Evolutionary conservation across 148 eudicot genomes (phyloP).

Genomic region (Diospyros kaki): DNA sequence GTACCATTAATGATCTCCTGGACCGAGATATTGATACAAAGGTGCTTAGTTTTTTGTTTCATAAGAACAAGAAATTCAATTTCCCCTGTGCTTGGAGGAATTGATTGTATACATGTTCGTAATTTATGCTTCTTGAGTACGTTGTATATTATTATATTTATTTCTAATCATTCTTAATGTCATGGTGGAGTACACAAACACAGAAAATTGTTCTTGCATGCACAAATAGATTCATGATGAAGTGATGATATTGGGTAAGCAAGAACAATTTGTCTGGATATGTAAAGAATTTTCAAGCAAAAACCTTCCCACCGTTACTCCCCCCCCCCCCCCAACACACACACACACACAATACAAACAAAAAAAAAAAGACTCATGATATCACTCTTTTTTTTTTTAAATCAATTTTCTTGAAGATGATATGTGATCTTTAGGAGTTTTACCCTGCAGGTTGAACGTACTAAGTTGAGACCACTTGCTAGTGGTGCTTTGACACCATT

Average conservation of each 20-base stretch:
- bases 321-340: too few species aligned
- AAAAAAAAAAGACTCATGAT: too few species aligned
- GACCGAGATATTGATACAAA: constrained; percentile 72
- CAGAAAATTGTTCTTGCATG: neutral
- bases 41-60: constrained; percentile 25
- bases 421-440: neutral
- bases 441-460: constrained; percentile 67
- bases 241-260: too few species aligned
- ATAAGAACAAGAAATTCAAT: neutral
- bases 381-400: too few species aligned
- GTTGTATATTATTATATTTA: neutral
- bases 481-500: constrained; percentile 77
- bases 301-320: too few species aligned
- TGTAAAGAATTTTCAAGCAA: too few species aligned
- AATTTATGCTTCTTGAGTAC: neutral
- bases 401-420: neutral
- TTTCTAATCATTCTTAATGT: neutral
- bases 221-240: too few species aligned
- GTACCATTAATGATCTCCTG: constrained; percentile 67
- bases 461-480: constrained; percentile 70
- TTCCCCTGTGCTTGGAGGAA: neutral
- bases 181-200: neutral
- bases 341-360: too few species aligned
- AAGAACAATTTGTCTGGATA: too few species aligned
- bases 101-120: neutral